phyloP scores from a whole-genome alignment of 2,329 filamentous ascomycete species.

The Cytospora piceae region DNA sequence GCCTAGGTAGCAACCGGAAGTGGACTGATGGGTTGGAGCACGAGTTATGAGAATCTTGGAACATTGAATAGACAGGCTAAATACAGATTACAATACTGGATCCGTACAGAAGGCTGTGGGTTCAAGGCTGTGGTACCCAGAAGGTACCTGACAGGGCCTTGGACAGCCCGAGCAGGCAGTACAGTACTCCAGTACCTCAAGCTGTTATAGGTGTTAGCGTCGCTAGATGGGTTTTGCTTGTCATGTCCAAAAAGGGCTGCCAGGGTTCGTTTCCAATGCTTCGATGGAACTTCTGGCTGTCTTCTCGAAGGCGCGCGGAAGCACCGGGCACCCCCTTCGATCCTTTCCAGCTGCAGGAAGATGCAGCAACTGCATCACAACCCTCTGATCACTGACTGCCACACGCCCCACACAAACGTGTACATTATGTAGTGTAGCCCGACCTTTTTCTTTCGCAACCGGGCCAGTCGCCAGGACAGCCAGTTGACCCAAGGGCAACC shows the following conservation, averaged over 20 bases:
- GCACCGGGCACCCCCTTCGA: constrained; percentile 1
- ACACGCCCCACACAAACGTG: constrained; percentile 1
- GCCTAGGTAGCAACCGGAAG: background rate
- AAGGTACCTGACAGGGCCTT: constrained; percentile 14
- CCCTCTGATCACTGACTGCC: constrained; percentile 1
- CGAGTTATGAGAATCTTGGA: background rate
- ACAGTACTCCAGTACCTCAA: too few species aligned
- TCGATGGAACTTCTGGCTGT: constrained; percentile 16
- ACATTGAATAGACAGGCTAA: background rate
- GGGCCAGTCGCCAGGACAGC: too few species aligned
- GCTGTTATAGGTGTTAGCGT: constrained; percentile 12
- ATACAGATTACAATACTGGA: too few species aligned
- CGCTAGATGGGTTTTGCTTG: background rate
- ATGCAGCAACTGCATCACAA: background rate
- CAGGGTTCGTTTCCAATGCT: constrained; percentile 1
- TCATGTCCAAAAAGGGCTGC: background rate
- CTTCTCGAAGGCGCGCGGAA: background rate
- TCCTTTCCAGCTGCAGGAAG: background rate
- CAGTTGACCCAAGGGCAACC: background rate
- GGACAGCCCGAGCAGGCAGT: background rate
- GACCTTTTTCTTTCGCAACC: too few species aligned
- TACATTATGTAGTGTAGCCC: background rate
- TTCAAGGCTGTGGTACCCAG: background rate
- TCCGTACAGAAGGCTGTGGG: background rate
- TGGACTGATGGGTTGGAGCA: background rate